Base-by-base conservation (phyloP, 306 rosid genomes). In the Vigna nakashimae region DNA sequence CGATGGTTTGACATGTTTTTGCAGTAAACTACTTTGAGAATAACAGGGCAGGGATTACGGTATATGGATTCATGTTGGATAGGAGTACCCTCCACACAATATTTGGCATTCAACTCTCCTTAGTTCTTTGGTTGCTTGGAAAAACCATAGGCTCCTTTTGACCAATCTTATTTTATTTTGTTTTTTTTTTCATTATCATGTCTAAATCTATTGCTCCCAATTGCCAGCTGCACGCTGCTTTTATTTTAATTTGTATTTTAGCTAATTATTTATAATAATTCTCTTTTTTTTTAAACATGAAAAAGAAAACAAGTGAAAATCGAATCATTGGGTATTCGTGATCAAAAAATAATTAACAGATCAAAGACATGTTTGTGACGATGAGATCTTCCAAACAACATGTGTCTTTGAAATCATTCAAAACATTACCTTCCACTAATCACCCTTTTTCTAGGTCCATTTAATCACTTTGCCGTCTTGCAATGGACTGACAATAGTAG, bases 11-110 rank as follows among this genome's bases (percentile, higher is more conserved):
- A 2, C 13, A 0, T 30, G 28, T 67, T 30, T 74, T 73, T 75
- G 86, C 92, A 92, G 98, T 95, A 81, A 87, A 86, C 9, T 95
- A 95, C 76, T 88, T 95, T 28, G 97, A 95, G 89, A 91, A 92
- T 67, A 95, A 92, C 36, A 85, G 83, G 79, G 98, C 98, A 13
- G 98, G 98, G 16, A 86, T 95, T 43, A 95, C 98, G 0, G 84
- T 89, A 3, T 95, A 64, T 45, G 98, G 98, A 75, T 86, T 95
- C 78, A 86, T 89, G 53, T 72, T 95, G 88, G 98, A 95, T 50
- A 85, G 97, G 80, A 86, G 87, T 62, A 92, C 97, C 0, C 84
- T 94, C 0, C 90, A 94, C 82, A 92, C 91, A 43, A 89, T 95
- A 56, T 92, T 95, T 52, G 94, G 97, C 46, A 76, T 95, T 30